Evolutionary conservation across 768 basidiomycete genomes (phyloP).

Genomic region (Zangia roseola): DNA sequence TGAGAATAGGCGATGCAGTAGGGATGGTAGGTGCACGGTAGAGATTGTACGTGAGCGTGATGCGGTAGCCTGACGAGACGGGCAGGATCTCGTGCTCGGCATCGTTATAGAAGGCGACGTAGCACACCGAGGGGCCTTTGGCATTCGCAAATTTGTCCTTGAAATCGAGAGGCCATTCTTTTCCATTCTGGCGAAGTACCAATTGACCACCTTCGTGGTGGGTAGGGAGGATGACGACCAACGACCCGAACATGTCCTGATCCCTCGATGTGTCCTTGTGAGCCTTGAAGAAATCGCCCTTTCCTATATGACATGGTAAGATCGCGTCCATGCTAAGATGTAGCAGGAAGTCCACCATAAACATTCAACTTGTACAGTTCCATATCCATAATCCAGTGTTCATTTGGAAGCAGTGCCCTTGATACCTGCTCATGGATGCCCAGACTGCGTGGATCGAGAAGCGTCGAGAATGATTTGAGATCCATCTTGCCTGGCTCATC

Average conservation of each 20-base stretch:
- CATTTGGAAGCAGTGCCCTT: conserved; percentile 22
- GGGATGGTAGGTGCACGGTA: background rate
- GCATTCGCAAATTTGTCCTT: background rate
- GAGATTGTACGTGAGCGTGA: conserved; percentile 47
- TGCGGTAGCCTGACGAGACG: conserved; percentile 41
- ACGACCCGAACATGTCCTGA: conserved; percentile 48
- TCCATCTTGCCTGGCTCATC: conserved; percentile 48
- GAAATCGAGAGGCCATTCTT: conserved; percentile 7
- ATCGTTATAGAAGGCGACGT: conserved; percentile 44
- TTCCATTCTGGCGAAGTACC: conserved; percentile 4
- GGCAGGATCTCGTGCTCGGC: conserved; percentile 46
- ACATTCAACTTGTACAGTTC: conserved; percentile 49
- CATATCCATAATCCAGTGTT: conserved; percentile 20
- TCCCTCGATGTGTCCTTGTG: conserved; percentile 37
- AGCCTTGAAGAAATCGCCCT: conserved; percentile 9
- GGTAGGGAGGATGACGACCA: conserved; percentile 51
- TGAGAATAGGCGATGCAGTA: background rate
- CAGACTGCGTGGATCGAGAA: conserved; percentile 30
- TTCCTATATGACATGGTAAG: background rate
- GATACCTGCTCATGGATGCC: conserved; percentile 22
- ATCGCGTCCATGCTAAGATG: too few relatives aligned
- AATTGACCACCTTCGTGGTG: conserved; percentile 12
- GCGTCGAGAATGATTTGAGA: conserved; percentile 30
- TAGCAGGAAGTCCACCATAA: conserved; percentile 37
- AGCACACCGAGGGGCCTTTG: conserved; percentile 25